Evolutionary conservation across 2,329 filamentous ascomycete species (phyloP).

Genomic region (Scytalidium lignicola): DNA sequence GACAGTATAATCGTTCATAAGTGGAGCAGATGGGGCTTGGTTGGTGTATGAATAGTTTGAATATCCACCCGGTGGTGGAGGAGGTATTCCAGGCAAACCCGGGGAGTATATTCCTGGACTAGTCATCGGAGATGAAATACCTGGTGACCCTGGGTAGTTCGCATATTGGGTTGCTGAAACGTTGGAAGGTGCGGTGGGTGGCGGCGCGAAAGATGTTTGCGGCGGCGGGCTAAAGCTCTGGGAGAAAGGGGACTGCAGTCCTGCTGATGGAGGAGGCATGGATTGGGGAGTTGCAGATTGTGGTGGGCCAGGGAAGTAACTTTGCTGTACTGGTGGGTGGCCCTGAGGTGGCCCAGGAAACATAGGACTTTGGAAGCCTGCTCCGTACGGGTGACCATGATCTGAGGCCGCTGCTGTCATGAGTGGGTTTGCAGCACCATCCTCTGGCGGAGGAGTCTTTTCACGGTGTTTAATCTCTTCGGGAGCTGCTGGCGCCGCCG

Average conservation of each 20-base stretch:
- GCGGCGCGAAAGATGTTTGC: conserved; percentile 15
- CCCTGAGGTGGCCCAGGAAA: conserved; percentile 12
- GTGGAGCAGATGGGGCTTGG: conserved; percentile 24
- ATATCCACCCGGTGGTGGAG: conserved; percentile 48
- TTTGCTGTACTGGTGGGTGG: conserved; percentile 4
- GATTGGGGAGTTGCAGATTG: conserved; percentile 12
- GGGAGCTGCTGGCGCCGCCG: conserved; percentile 69
- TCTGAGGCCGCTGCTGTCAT: conserved; percentile 54
- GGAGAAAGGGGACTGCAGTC: conserved; percentile 16
- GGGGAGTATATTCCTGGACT: conserved; percentile 14
- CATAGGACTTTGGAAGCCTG: conserved; percentile 29
- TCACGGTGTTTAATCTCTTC: conserved; percentile 68
- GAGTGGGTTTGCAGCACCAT: conserved; percentile 55
- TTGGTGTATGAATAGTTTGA: conserved; percentile 46
- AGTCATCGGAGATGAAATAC: conserved; percentile 31
- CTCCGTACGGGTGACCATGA: conserved; percentile 48
- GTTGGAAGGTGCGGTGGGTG: conserved; percentile 13
- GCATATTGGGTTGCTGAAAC: conserved; percentile 33
- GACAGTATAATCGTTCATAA: conserved; percentile 47
- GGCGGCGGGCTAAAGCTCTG: conserved; percentile 17
- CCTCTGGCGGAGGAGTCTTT: conserved; percentile 72
- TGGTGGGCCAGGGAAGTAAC: conserved; percentile 35
- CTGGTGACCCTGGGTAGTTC: conserved; percentile 40
- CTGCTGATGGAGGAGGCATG: conserved; percentile 13
- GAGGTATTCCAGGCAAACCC: conserved; percentile 17